Evolutionary conservation across 2,329 filamentous ascomycete genomes (phyloP).

Genomic region (Shiraia sp.): DNA sequence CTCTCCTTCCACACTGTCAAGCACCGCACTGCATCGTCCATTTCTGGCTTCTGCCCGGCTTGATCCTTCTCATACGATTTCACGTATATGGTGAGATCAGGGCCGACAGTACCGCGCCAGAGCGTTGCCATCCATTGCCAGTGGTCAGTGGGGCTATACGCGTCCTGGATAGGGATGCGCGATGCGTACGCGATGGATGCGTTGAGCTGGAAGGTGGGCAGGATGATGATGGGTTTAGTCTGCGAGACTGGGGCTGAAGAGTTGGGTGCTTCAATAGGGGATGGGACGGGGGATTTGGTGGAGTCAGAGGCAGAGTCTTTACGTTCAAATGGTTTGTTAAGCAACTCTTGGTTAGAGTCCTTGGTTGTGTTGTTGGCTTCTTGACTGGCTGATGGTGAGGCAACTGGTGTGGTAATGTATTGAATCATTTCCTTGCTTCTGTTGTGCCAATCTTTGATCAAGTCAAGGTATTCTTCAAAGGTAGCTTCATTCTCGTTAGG

Average conservation of each 20-base stretch:
- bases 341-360: constrained; percentile 9
- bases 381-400: constrained; percentile 2
- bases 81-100: constrained; percentile 78
- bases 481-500: constrained; percentile 45
- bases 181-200: constrained; percentile 76
- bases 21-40: constrained; percentile 46
- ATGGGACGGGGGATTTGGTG: constrained; percentile 3
- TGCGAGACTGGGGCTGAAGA: constrained; percentile 6
- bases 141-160: constrained; percentile 82
- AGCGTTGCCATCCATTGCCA: constrained; percentile 97
- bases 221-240: constrained; percentile 69
- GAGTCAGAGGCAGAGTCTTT: constrained; percentile 25
- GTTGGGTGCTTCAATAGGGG: constrained; percentile 10
- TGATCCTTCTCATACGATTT: constrained; percentile 40
- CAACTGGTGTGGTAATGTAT: constrained; percentile 52
- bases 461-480: constrained; percentile 64
- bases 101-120: constrained; percentile 83
- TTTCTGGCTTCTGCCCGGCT: constrained; percentile 45
- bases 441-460: constrained; percentile 74
- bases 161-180: constrained; percentile 73
- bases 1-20: constrained; percentile 44
- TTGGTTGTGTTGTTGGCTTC: constrained; percentile 14
- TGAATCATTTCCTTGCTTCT: constrained; percentile 72
- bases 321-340: constrained; percentile 1
- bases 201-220: constrained; percentile 79